A percentile compares a stretch with the other conserved stretches of the same genome.
These are phyloP conservation scores for Cenchrus fungigraminus DNA, from an alignment of 176 grass and related monocot genomes.

Conservation along the genomic window DNA sequence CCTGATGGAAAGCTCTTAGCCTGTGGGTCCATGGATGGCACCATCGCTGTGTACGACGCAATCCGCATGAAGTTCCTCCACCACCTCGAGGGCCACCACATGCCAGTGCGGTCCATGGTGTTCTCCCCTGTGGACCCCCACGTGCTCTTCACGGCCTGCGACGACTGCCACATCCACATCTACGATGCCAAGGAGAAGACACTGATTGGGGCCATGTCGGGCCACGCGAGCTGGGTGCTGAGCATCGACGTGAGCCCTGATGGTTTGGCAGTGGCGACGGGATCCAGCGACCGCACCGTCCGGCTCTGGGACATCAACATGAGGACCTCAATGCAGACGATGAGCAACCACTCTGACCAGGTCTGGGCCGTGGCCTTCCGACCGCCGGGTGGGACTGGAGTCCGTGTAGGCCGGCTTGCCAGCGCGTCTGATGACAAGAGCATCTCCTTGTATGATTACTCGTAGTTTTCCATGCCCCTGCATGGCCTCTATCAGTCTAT, in stretches of 20 bases:
- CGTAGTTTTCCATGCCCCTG: constrained; percentile 16
- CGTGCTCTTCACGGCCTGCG: constrained; percentile 78
- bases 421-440: constrained; percentile 87
- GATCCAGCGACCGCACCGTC: constrained; percentile 80
- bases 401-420: constrained; percentile 69
- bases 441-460: constrained; percentile 92
- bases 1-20: constrained; percentile 80
- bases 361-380: constrained; percentile 84
- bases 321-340: constrained; percentile 77
- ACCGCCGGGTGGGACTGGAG: constrained; percentile 63
- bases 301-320: constrained; percentile 85
- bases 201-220: constrained; percentile 83
- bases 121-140: constrained; percentile 88
- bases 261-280: constrained; percentile 69
- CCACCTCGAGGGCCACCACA: constrained; percentile 87
- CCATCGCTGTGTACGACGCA: constrained; percentile 68
- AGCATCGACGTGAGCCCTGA: constrained; percentile 80
- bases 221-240: constrained; percentile 83
- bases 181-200: constrained; percentile 84
- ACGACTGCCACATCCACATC: constrained; percentile 88
- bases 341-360: constrained; percentile 91
- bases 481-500: neutral
- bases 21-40: constrained; percentile 87
- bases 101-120: constrained; percentile 84
- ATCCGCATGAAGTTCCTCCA: constrained; percentile 84